These are phyloP conservation scores for Juglanconis juglandina DNA, from an alignment of 2,329 filamentous ascomycete species.

Conservation along the genomic window DNA sequence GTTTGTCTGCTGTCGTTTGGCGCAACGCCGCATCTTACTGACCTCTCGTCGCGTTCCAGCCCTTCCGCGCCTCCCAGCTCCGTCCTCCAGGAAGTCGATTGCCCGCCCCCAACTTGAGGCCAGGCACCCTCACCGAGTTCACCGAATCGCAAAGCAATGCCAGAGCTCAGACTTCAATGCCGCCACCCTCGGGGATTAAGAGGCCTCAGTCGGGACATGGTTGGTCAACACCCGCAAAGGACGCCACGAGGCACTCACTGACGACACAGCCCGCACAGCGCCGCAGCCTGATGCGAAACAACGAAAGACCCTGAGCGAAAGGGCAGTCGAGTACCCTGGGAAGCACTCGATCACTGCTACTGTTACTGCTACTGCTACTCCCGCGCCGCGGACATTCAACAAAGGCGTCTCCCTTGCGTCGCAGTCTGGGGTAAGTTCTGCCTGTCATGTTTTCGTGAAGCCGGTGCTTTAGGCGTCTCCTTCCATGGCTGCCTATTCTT, in stretches of 20 bases:
- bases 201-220: constrained; percentile 33
- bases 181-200: constrained; percentile 45
- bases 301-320: constrained; percentile 55
- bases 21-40: neutral
- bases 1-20: no score
- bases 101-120: constrained; percentile 19
- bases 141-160: constrained; percentile 60
- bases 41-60: constrained; percentile 4
- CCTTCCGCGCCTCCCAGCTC: constrained; percentile 24
- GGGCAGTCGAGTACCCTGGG: constrained; percentile 48
- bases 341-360: constrained; percentile 24
- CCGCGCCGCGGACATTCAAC: constrained; percentile 39
- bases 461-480: neutral
- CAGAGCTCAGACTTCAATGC: constrained; percentile 42
- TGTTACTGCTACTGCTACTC: constrained; percentile 22
- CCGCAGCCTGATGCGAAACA: constrained; percentile 53
- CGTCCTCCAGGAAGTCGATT: constrained; percentile 20
- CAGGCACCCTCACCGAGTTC: constrained; percentile 47
- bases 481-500: neutral
- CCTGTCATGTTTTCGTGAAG: neutral
- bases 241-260: constrained; percentile 12
- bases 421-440: constrained; percentile 20
- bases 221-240: constrained; percentile 21
- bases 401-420: constrained; percentile 41
- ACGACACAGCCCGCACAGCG: constrained; percentile 34